Base-by-base conservation (phyloP, 345 rosid genomes). In the Trapa incisa region DNA sequence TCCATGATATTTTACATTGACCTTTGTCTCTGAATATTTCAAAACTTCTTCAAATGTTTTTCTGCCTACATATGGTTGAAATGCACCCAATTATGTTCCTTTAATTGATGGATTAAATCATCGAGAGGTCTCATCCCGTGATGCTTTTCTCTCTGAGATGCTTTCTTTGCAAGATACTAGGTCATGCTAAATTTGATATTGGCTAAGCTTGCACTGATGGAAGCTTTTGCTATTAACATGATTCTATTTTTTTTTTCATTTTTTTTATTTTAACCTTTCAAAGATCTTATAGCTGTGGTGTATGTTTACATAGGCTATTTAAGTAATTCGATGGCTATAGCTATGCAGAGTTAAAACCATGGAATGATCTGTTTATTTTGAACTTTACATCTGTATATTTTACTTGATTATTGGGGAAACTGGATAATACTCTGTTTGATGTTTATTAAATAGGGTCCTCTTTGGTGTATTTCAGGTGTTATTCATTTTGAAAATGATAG, bases 401-500 rank as follows among this genome's bases (percentile, higher is more conserved):
- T 39, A 5, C 32, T 37, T 39, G 47, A 5, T 38, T 38, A n/a
- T 7, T 54, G 60, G 10, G 33, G 17, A n/a, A 54, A n/a, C 17
- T 54, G 60, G 60, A 54, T 54, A 17, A 12, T 35, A 58, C 32
- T 32, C 16, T 11, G 38, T 13, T 29, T 65, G 37, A 42, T 65
- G 35, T n/a, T n/a, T 37, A 39, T 10, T 64, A 37, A 12, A 32
- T 65, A 9, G n/a, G 14, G 53, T n/a, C 50, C 15, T 32, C 29
- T 45, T 66, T 35, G 69, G 69, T 66, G 9, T 33, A 37, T 76
- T 77, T 77, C 87, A 92, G 98, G 86, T 76, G 76, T 81, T 66
- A 68, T 85, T 35, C 76, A 52, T 71, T 85, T 90, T 95, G 74
- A 80, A 5, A 77, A 91, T 73, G 96, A 89, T 71, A 84, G 81